Evolutionary conservation across 345 rosid genomes (phyloP).

Genomic region (Lepidium africanum): DNA sequence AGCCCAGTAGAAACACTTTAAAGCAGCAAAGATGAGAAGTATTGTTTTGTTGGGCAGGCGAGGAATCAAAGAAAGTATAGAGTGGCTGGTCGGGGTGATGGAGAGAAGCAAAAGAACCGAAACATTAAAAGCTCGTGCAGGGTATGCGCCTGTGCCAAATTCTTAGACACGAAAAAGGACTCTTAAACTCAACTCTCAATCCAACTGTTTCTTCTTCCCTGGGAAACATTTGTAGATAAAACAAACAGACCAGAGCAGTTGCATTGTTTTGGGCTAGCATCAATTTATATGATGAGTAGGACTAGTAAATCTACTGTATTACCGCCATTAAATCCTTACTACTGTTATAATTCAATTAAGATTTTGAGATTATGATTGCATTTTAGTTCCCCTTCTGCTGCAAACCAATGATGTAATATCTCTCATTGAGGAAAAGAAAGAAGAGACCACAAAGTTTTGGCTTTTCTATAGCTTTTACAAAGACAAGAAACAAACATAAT

Average conservation of each 20-base stretch:
- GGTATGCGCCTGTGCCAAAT: conserved; percentile 34
- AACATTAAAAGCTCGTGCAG: conserved; percentile 65
- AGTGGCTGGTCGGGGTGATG: conserved; percentile 92
- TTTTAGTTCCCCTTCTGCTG: neutral
- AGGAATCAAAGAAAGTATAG: conserved; percentile 83
- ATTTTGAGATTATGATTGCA: neutral
- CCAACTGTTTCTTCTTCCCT: neutral
- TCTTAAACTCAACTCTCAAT: neutral
- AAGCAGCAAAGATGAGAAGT: neutral
- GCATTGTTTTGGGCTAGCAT: conserved; percentile 21
- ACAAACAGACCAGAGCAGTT: conserved; percentile 26
- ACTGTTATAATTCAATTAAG: conserved; percentile 4
- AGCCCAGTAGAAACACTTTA: neutral
- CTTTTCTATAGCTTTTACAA: neutral
- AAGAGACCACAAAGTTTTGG: neutral
- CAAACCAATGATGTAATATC: neutral
- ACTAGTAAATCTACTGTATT: conserved; percentile 2
- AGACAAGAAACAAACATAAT: neutral
- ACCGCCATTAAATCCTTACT: neutral
- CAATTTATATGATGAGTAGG: conserved; percentile 20
- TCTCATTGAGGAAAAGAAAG: neutral
- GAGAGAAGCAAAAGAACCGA: conserved; percentile 98
- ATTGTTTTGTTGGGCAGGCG: conserved; percentile 37
- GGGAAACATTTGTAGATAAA: conserved; percentile 43
- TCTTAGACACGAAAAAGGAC: conserved; percentile 5